Conservation (phyloP, 352 stramenopile genomes). For the Globisporangium yorkense region DNA sequence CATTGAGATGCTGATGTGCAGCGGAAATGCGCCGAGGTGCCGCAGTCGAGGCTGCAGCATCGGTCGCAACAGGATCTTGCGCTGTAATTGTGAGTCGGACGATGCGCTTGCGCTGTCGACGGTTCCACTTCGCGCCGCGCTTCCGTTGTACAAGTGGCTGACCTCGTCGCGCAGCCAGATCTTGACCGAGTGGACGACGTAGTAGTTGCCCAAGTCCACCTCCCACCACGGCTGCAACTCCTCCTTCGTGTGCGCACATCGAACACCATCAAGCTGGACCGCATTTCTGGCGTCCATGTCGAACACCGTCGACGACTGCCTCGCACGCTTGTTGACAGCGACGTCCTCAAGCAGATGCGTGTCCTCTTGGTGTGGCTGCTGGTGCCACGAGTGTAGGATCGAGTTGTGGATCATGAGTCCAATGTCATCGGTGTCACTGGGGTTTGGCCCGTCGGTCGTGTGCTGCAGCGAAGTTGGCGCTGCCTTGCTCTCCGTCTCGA, state of each 20-base stretch:
- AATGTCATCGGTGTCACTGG: conserved; percentile 10
- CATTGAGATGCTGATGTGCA: conserved; percentile 60
- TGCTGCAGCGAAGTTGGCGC: too few species aligned
- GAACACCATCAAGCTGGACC: conserved; percentile 20
- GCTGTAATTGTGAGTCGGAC: neutral
- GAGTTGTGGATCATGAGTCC: conserved; percentile 31
- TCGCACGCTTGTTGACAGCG: conserved; percentile 28
- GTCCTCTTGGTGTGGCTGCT: conserved; percentile 13
- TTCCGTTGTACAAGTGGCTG: conserved; percentile 24
- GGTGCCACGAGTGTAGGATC: conserved; percentile 25
- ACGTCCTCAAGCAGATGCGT: conserved; percentile 27
- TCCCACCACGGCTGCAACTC: conserved; percentile 56
- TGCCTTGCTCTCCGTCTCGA: neutral
- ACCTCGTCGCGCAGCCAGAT: conserved; percentile 32
- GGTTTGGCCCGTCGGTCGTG: too few species aligned
- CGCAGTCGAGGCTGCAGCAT: conserved; percentile 2
- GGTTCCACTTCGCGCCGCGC: neutral
- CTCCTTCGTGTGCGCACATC: conserved; percentile 34
- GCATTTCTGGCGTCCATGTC: conserved; percentile 35
- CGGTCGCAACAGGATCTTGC: conserved; percentile 5
- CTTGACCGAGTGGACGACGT: conserved; percentile 43
- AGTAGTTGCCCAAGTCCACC: conserved; percentile 44
- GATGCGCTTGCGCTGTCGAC: too few species aligned
- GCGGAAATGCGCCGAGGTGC: conserved; percentile 28
- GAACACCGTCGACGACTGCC: conserved; percentile 39